Base-by-base conservation (phyloP, 495 filamentous ascomycete species). In the Talaromyces ruber region DNA sequence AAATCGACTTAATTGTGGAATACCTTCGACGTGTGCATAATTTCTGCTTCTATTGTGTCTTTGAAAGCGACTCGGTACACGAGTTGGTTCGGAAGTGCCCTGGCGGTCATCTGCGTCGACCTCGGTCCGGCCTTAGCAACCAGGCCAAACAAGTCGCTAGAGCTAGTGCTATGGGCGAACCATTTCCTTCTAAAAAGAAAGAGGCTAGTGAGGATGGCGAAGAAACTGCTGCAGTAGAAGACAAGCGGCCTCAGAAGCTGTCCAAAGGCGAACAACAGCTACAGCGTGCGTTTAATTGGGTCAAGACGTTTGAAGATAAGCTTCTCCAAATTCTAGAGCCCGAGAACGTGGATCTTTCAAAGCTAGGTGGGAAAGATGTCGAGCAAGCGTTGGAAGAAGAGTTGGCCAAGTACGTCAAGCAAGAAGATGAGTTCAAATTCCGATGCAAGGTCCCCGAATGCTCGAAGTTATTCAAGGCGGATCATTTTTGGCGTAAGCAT, bases 31-130 rank as follows among this genome's bases (percentile, higher is more conserved):
- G 94, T 14, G 93, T 97, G 58, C 94, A 93, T 83, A 96, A 93
- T 71, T 97, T 98, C 76, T 98, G 94, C 79, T 97, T 98, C 79
- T 98, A 97, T 79, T 98, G 94, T 74, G 94, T 98, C 26, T 97
- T 97, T 68, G 95, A 97, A 72, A 92, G 91, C 72, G 94, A 98
- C 71, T 97, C 93, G 0, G 86, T 98, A 39, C 95, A 98, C 68
- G 94, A 98, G 71, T 80, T 98, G 55, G 92, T 88, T 29, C 84
- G 95, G 58, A 98, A 98, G 75, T 98, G 94, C 64, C 92, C 95
- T 30, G 94, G 94, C 26, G 94, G 94, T 25, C 94, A 98, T 81
- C 88, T 97, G 58, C 90, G 94, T 62, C 88, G 94, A 22, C 94
- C 94, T 11, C 82, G 92, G 56, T 85, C 86, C 65, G 92, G 88